These are phyloP conservation scores for Zopfochytrium polystomum DNA, from an alignment of 371 early-diverging fungal species.

Conservation along the genomic window DNA sequence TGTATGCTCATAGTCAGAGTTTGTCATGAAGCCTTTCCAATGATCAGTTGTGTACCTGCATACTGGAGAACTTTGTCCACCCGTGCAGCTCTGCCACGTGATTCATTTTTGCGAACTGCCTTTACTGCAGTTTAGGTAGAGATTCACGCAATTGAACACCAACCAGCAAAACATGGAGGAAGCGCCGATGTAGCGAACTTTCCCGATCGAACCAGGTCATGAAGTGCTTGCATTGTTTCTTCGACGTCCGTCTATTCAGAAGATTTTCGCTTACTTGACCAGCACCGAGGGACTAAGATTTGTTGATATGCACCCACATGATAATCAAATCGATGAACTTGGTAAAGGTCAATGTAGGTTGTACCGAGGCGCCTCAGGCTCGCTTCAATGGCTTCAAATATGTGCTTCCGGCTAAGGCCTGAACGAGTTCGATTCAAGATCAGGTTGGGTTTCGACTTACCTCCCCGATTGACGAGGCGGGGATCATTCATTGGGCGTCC, in stretches of 20 bases:
- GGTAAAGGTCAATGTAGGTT: constrained; percentile 38
- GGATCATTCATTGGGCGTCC: constrained; percentile 43
- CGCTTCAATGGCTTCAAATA: constrained; percentile 51
- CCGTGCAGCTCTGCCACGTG: constrained; percentile 42
- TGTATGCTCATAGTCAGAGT: neutral
- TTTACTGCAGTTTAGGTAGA: constrained; percentile 18
- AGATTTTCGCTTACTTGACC: neutral
- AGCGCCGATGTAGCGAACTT: constrained; percentile 43
- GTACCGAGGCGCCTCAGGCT: constrained; percentile 45
- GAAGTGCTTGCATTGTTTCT: constrained; percentile 57
- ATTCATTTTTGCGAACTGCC: constrained; percentile 37
- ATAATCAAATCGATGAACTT: constrained; percentile 36
- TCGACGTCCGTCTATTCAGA: constrained; percentile 19
- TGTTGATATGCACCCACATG: constrained; percentile 9
- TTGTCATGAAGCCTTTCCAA: neutral
- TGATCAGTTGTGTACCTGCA: constrained; percentile 38
- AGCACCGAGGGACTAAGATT: neutral
- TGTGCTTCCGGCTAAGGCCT: constrained; percentile 54
- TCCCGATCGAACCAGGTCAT: constrained; percentile 52
- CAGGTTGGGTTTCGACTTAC: neutral
- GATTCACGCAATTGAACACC: neutral
- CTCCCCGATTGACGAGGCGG: constrained; percentile 30
- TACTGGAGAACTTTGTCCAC: constrained; percentile 51
- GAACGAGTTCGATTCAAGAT: constrained; percentile 21
- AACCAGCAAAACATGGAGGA: constrained; percentile 19